These are phyloP conservation scores for Skeletonema costatum DNA, from an alignment of 108 stramenopile genomes.

Conservation along the genomic window DNA sequence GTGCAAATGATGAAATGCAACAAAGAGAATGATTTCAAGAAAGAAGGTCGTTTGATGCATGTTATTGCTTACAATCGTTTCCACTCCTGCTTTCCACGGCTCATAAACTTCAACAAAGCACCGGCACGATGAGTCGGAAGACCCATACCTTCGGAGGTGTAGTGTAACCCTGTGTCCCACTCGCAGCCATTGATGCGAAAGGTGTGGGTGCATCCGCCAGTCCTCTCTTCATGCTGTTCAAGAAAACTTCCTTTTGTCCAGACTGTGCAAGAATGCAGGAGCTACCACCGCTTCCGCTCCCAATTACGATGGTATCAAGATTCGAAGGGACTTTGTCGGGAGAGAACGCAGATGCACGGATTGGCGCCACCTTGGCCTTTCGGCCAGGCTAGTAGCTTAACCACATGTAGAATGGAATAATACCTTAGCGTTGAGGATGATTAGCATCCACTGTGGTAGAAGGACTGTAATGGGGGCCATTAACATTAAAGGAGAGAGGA, in stretches of 20 bases:
- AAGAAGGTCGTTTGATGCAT: neutral
- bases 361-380: constrained; percentile 25
- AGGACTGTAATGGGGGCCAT: neutral
- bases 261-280: constrained; percentile 61
- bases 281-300: constrained; percentile 70
- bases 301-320: constrained; percentile 72
- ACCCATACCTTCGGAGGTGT: constrained; percentile 53
- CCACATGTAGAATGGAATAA: constrained; percentile 24
- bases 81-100: constrained; percentile 57
- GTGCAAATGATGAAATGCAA: no score
- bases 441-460: constrained; percentile 15
- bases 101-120: constrained; percentile 60
- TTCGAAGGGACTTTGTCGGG: constrained; percentile 46
- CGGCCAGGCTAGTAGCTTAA: constrained; percentile 28
- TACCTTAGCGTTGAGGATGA: no score
- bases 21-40: neutral
- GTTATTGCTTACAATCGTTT: constrained; percentile 20
- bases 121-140: constrained; percentile 42
- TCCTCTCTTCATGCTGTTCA: constrained; percentile 66
- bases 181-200: constrained; percentile 52
- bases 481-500: no score
- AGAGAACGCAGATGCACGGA: constrained; percentile 47
- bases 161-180: constrained; percentile 65
- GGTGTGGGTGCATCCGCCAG: constrained; percentile 62
- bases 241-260: constrained; percentile 64